Conservation (phyloP, 768 basidiomycete species). For the Cystobasidium onofrii region DNA sequence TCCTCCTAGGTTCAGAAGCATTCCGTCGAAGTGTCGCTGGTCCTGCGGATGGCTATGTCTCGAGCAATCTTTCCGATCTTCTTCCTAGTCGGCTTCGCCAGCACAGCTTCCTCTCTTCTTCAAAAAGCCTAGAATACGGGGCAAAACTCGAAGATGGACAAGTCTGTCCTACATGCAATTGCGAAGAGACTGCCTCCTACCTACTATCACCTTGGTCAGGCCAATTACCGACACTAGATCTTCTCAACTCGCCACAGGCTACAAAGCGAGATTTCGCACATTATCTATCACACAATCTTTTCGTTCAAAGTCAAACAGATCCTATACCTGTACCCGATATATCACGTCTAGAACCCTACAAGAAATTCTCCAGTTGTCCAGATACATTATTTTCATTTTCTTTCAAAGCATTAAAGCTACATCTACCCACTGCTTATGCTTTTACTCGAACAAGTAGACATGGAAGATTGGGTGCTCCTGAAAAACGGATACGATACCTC, state of each 20-base stretch:
- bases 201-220: neutral
- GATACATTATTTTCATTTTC: neutral
- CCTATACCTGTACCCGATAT: neutral
- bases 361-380: neutral
- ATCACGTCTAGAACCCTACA: neutral
- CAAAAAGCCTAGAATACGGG: neutral
- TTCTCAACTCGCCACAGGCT: neutral
- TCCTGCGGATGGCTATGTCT: neutral
- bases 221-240: neutral
- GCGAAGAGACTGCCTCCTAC: neutral
- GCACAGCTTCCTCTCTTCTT: neutral
- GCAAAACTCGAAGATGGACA: neutral
- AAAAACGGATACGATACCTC: neutral
- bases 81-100: neutral
- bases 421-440: neutral
- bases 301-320: neutral
- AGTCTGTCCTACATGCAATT: constrained; percentile 2
- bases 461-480: neutral
- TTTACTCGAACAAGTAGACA: constrained; percentile 14
- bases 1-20: neutral
- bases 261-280: neutral
- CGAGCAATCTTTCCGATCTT: neutral
- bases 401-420: neutral
- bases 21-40: neutral
- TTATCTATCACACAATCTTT: constrained; percentile 16